These are phyloP conservation scores for Malassezia slooffiae DNA, from an alignment of 1,284 basidiomycete genomes.

Conservation along the genomic window DNA sequence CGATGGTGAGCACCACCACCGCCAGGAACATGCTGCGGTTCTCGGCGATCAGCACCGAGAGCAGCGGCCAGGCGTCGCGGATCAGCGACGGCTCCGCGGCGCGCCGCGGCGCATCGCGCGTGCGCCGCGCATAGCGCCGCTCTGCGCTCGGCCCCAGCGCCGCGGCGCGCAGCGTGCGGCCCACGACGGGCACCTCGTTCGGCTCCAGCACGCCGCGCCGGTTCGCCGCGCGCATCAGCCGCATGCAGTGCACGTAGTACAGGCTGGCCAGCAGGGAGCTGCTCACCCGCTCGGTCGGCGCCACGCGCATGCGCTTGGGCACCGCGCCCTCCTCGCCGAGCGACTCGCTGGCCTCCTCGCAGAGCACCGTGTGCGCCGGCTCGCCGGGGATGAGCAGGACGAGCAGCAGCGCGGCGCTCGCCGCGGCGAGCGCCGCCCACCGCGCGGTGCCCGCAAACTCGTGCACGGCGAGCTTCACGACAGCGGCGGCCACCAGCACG, in stretches of 20 bases:
- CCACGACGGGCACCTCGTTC: constrained; percentile 9
- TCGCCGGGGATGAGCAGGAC: constrained; percentile 2
- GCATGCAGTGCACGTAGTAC: constrained; percentile 4
- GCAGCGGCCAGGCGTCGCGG: not conserved
- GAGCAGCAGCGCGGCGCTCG: not conserved
- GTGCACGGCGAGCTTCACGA: not conserved
- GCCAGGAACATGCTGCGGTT: constrained; percentile 1
- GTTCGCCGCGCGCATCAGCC: not conserved
- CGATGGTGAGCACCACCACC: constrained; percentile 1
- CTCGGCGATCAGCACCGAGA: constrained; percentile 1
- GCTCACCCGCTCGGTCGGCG: not conserved
- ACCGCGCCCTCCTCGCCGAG: not conserved
- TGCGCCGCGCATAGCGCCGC: too few relatives aligned
- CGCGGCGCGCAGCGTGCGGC: constrained; percentile 5
- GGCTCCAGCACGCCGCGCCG: constrained; percentile 1
- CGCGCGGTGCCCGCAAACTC: not conserved
- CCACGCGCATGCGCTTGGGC: not conserved
- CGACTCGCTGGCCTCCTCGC: not conserved
- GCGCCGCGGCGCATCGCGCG: too few relatives aligned
- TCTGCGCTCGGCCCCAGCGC: not conserved
- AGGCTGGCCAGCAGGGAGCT: constrained; percentile 6
- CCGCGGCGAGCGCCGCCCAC: not conserved
- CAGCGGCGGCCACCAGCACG: not conserved
- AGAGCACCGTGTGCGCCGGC: not conserved
- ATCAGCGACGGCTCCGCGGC: too few relatives aligned